These are phyloP conservation scores for Clathrus columnatus DNA, from an alignment of 768 basidiomycete genomes.

Conservation along the genomic window DNA sequence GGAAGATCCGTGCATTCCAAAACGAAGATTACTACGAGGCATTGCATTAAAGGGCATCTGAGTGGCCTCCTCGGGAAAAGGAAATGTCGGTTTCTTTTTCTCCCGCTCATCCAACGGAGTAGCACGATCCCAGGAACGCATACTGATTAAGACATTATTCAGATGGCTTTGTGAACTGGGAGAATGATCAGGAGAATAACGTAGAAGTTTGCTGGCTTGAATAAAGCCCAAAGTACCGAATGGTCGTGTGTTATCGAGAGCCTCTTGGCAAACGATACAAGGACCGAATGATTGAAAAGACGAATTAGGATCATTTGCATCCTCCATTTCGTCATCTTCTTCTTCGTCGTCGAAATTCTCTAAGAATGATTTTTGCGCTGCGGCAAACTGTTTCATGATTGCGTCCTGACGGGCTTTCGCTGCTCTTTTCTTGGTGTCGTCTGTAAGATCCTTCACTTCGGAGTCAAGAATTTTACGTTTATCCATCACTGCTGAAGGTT, in stretches of 20 bases:
- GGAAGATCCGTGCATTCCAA: constrained; percentile 79
- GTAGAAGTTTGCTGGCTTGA: constrained; percentile 79
- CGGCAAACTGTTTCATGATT: constrained; percentile 94
- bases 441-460: constrained; percentile 31
- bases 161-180: constrained; percentile 35
- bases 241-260: constrained; percentile 57
- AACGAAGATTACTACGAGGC: constrained; percentile 60
- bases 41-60: constrained; percentile 57
- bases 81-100: constrained; percentile 18
- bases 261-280: constrained; percentile 99
- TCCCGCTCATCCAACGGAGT: constrained; percentile 22
- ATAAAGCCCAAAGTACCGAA: constrained; percentile 85
- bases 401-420: constrained; percentile 88
- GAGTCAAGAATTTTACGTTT: constrained; percentile 38
- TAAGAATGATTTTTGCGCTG: constrained; percentile 81
- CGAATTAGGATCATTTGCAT: constrained; percentile 33
- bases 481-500: constrained; percentile 46
- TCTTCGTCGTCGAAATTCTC: constrained; percentile 64
- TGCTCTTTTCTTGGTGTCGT: constrained; percentile 70
- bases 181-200: constrained; percentile 61
- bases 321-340: constrained; percentile 51
- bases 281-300: constrained; percentile 57
- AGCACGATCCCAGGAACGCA: constrained; percentile 54
- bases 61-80: neutral
- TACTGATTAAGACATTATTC: constrained; percentile 61